Percentiles rank a stretch among this genome's conserved stretches.
phyloP scores from a whole-genome alignment of 108 stramenopile species.

The Chaetoceros tenuissimus region DNA sequence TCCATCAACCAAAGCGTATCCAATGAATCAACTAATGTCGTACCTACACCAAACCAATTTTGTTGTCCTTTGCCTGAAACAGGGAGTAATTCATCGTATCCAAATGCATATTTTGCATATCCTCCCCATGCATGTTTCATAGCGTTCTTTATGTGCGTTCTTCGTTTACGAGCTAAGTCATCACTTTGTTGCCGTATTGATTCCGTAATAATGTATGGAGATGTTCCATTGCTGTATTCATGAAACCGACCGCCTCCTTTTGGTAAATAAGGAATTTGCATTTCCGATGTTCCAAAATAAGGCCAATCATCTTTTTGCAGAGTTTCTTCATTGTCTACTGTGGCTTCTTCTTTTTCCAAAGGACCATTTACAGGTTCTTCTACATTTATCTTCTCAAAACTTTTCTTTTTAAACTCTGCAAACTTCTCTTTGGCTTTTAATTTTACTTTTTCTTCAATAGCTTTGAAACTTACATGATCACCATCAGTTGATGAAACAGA shows the following conservation, averaged over 20 bases:
- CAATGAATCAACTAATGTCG: constrained; percentile 90
- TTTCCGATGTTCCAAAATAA: not conserved
- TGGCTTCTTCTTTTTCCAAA: too few relatives aligned
- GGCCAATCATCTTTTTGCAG: too few relatives aligned
- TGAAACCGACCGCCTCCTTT: constrained; percentile 45
- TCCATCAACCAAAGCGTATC: constrained; percentile 97
- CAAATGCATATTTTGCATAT: constrained; percentile 72
- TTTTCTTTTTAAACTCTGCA: too few relatives aligned
- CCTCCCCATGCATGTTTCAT: constrained; percentile 72
- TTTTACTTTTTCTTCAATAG: too few relatives aligned
- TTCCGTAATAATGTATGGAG: constrained; percentile 14
- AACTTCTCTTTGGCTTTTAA: too few relatives aligned
- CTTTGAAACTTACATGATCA: too few relatives aligned
- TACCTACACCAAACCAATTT: constrained; percentile 86
- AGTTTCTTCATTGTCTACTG: too few relatives aligned
- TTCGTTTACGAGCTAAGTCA: constrained; percentile 53
- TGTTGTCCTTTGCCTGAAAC: constrained; percentile 23
- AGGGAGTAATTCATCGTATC: constrained; percentile 76
- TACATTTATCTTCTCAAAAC: too few relatives aligned
- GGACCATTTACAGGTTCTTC: too few relatives aligned
- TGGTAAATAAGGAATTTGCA: constrained; percentile 1
- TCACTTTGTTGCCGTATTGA: constrained; percentile 26
- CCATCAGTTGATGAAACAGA: too few relatives aligned
- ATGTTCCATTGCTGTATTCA: constrained; percentile 41
- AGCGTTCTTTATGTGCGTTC: constrained; percentile 48